Conservation (phyloP, 805 yeast genomes). For the Metschnikowia corniflorae region DNA sequence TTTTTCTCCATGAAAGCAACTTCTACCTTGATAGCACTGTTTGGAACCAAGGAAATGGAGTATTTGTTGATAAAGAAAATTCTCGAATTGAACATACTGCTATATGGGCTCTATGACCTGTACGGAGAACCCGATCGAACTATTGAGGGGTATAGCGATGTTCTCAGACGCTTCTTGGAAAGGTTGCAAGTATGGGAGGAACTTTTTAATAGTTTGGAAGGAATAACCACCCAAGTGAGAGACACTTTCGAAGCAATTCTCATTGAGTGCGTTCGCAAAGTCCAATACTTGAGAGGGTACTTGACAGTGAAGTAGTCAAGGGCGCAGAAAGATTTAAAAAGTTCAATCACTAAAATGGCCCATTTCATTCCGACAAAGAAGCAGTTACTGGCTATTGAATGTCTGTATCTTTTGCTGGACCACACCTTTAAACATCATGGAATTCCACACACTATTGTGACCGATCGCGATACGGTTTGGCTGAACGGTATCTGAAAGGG, state of each 20-base stretch:
- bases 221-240: not conserved
- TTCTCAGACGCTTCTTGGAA: not conserved
- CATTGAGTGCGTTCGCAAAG: not conserved
- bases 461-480: no score
- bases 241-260: not conserved
- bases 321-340: no score
- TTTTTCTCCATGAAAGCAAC: no score
- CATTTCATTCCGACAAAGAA: no score
- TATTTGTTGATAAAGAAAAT: not conserved
- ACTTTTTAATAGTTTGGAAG: not conserved
- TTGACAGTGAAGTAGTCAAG: no score
- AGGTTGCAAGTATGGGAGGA: not conserved
- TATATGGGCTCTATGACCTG: not conserved
- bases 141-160: not conserved
- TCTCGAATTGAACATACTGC: not conserved
- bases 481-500: no score
- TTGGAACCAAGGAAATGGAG: not conserved
- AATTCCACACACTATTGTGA: no score
- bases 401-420: no score
- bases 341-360: no score
- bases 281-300: not conserved
- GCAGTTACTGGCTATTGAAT: no score
- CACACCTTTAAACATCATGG: no score
- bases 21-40: no score
- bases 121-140: not conserved